phyloP scores from a whole-genome alignment of 2,329 filamentous ascomycete species.

The Colletotrichum lupini region DNA sequence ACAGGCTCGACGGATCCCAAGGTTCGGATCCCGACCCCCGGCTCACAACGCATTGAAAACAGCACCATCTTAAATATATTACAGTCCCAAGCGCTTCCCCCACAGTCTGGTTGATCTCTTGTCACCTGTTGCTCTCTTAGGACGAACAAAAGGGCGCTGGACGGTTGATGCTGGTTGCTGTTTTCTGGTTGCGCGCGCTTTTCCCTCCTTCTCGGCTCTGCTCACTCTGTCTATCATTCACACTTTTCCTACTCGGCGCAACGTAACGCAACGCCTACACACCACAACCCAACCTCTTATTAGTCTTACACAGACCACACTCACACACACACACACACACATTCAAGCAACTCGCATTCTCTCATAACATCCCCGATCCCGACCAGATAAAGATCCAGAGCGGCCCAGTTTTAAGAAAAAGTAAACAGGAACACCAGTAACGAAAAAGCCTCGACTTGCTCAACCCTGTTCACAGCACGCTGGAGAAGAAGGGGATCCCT shows the following conservation, averaged over 20 bases:
- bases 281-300: slow-evolving; percentile 1
- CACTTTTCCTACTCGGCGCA: neutral
- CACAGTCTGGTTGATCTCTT: neutral
- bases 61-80: slow-evolving; percentile 35
- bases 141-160: slow-evolving; percentile 18
- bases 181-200: neutral
- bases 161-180: slow-evolving; percentile 28
- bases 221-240: neutral
- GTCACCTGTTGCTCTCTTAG: slow-evolving; percentile 27
- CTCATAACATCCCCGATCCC: slow-evolving; percentile 12
- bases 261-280: neutral
- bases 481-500: slow-evolving; percentile 33
- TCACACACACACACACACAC: neutral
- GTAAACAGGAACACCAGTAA: slow-evolving; percentile 9
- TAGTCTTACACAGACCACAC: neutral
- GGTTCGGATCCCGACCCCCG: slow-evolving; percentile 27
- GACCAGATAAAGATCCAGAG: slow-evolving; percentile 20
- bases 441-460: slow-evolving; percentile 21
- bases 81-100: slow-evolving; percentile 28
- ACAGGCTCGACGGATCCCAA: slow-evolving; percentile 27
- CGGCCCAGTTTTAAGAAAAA: slow-evolving; percentile 28
- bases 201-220: neutral
- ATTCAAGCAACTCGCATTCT: slow-evolving; percentile 10
- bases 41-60: slow-evolving; percentile 31
- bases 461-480: slow-evolving; percentile 8